These are phyloP conservation scores for Huntiella decipiens DNA, from an alignment of 2,329 filamentous ascomycete genomes.

Conservation along the genomic window DNA sequence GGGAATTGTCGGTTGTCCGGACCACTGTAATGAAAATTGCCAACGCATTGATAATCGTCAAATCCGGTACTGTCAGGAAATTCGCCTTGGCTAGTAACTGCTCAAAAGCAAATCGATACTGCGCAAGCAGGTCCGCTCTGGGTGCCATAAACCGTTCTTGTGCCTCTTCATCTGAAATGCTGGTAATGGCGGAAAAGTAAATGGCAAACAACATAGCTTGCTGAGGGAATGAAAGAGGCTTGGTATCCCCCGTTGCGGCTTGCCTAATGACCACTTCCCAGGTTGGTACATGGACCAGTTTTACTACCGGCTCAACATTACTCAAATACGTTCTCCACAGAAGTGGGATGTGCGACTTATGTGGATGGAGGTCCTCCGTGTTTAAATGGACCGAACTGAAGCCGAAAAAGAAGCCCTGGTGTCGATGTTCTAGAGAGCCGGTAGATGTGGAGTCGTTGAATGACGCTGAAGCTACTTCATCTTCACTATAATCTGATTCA, in stretches of 20 bases:
- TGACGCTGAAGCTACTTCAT: constrained; percentile 32
- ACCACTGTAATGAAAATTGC: constrained; percentile 34
- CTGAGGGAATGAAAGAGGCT: constrained; percentile 34
- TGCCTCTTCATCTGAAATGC: constrained; percentile 41
- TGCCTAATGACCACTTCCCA: constrained; percentile 41
- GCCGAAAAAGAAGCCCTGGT: constrained; percentile 51
- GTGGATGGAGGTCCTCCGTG: constrained; percentile 42
- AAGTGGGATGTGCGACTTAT: constrained; percentile 42
- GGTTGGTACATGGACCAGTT: constrained; percentile 51
- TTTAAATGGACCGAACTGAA: constrained; percentile 54
- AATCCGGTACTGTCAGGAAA: constrained; percentile 36
- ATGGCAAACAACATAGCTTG: constrained; percentile 47
- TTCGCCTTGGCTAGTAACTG: constrained; percentile 37
- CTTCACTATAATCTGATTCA: constrained; percentile 36
- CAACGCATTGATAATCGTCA: constrained; percentile 39
- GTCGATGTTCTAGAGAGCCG: constrained; percentile 21
- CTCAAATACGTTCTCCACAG: constrained; percentile 56
- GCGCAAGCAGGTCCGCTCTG: constrained; percentile 25
- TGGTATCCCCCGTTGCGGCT: constrained; percentile 34
- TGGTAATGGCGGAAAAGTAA: constrained; percentile 38
- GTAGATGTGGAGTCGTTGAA: constrained; percentile 2
- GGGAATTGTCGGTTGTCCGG: constrained; percentile 27
- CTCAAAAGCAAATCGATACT: constrained; percentile 35
- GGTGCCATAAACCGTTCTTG: constrained; percentile 24
- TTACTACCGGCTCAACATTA: constrained; percentile 55